Percentiles rank a stretch among this genome's conserved stretches.
phyloP scores from a whole-genome alignment of 1,139 yeast genomes.

The Hansenula sp. region DNA sequence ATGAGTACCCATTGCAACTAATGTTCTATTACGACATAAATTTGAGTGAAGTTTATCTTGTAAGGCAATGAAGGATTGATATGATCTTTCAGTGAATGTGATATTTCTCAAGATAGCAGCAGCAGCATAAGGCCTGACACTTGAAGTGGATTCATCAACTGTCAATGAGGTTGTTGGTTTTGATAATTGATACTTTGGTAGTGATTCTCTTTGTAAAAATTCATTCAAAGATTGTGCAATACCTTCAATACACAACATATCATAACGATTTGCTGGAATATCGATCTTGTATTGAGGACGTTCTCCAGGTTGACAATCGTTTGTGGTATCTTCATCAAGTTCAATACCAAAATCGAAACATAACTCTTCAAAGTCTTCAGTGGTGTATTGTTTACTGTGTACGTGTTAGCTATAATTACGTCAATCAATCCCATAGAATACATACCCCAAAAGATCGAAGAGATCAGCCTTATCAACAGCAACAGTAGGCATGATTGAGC shows the following conservation, averaged over 20 bases:
- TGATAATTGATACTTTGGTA: conserved; percentile 64
- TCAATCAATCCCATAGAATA: background rate
- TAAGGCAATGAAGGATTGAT: conserved; percentile 90
- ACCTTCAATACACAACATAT: conserved; percentile 97
- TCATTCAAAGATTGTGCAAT: conserved; percentile 93
- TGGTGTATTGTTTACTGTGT: conserved; percentile 61
- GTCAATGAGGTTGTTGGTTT: conserved; percentile 63
- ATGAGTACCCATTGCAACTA: conserved; percentile 98
- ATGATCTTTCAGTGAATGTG: conserved; percentile 74
- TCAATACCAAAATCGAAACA: conserved; percentile 98
- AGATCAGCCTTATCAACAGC: conserved; percentile 93
- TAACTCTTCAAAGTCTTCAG: conserved; percentile 92
- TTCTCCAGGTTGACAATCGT: conserved; percentile 70
- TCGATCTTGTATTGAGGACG: conserved; percentile 97
- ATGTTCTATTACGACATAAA: conserved; percentile 92
- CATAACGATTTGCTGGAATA: conserved; percentile 97
- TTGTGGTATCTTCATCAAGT: conserved; percentile 89
- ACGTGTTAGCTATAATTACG: background rate
- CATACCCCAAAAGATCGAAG: conserved; percentile 62
- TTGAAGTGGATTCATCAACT: conserved; percentile 66
- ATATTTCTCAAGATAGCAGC: conserved; percentile 88
- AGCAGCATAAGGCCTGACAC: conserved; percentile 88
- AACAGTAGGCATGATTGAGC: conserved; percentile 82
- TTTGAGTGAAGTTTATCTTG: conserved; percentile 96
- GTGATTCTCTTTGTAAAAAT: conserved; percentile 63